Conservation (phyloP, 164 flowering plant genomes). For the Malania oleifera region DNA sequence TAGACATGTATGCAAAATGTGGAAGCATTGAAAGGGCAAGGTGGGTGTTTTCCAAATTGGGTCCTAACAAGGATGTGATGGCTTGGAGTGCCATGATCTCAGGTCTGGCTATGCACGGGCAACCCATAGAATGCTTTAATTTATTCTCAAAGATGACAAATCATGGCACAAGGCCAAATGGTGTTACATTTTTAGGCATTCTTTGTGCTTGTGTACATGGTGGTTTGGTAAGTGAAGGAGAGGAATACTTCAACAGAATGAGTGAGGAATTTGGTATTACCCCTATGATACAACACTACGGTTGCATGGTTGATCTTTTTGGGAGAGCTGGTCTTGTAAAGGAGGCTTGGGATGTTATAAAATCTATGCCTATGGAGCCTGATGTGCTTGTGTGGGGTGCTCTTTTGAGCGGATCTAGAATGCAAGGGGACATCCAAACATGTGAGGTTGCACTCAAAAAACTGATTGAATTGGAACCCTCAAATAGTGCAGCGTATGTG, state of each 20-base stretch:
- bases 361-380: constrained; percentile 39
- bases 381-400: constrained; percentile 43
- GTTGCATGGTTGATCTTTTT: constrained; percentile 38
- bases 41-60: constrained; percentile 22
- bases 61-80: constrained; percentile 33
- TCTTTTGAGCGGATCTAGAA: constrained; percentile 34
- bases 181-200: constrained; percentile 31
- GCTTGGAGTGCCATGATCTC: constrained; percentile 39
- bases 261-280: constrained; percentile 22
- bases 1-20: constrained; percentile 26
- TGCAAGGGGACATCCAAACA: constrained; percentile 24
- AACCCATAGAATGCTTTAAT: constrained; percentile 18
- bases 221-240: constrained; percentile 33
- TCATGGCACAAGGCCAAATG: constrained; percentile 26
- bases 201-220: constrained; percentile 39
- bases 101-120: constrained; percentile 37
- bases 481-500: constrained; percentile 31
- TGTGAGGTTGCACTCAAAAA: constrained; percentile 26
- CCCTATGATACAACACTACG: constrained; percentile 36
- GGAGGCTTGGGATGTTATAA: constrained; percentile 28
- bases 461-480: constrained; percentile 31
- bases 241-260: constrained; percentile 30
- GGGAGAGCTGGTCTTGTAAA: constrained; percentile 33
- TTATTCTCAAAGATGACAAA: constrained; percentile 24
- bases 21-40: constrained; percentile 26